Percentiles rank a stretch among this genome's conserved stretches.
These are phyloP conservation scores for Pascua guehoae DNA, from an alignment of 1,284 basidiomycete genomes.

Conservation along the genomic window DNA sequence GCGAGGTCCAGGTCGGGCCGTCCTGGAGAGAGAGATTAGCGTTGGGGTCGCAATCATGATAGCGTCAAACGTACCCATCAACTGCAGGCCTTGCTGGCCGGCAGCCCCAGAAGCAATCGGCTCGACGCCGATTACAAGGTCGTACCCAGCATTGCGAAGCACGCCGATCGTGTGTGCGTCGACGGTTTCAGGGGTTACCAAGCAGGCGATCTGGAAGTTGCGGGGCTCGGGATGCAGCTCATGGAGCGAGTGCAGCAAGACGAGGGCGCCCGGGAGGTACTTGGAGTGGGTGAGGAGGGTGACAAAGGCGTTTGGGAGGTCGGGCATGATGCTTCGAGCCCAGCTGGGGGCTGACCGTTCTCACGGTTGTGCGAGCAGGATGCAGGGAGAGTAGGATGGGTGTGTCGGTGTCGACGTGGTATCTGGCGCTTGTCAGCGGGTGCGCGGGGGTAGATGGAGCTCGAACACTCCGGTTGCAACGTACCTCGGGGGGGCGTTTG, in stretches of 20 bases:
- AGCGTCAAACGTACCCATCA: conserved; percentile 67
- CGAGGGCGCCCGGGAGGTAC: conserved; percentile 89
- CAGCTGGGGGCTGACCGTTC: too few relatives aligned
- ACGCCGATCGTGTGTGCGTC: conserved; percentile 78
- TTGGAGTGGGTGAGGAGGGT: conserved; percentile 84
- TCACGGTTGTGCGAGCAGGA: too few relatives aligned
- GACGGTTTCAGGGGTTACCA: conserved; percentile 89
- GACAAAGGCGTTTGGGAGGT: conserved; percentile 62
- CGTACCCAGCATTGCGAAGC: conserved; percentile 69
- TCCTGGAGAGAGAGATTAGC: conserved; percentile 55
- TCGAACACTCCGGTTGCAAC: too few relatives aligned
- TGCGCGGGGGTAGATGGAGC: too few relatives aligned
- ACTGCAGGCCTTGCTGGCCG: conserved; percentile 59
- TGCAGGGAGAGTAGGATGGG: too few relatives aligned
- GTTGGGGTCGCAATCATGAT: background rate
- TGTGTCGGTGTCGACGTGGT: too few relatives aligned
- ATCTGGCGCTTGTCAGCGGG: too few relatives aligned
- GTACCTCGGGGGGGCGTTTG: too few relatives aligned
- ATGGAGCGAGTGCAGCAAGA: conserved; percentile 74
- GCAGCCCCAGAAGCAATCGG: conserved; percentile 61
- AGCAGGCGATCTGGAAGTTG: conserved; percentile 80
- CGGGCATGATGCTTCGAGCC: background rate
- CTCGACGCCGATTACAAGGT: conserved; percentile 87
- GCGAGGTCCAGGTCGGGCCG: conserved; percentile 87
- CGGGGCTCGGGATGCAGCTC: conserved; percentile 66